These are phyloP conservation scores for Cardiospermum halicacabum DNA, from an alignment of 345 rosid species.

Conservation along the genomic window DNA sequence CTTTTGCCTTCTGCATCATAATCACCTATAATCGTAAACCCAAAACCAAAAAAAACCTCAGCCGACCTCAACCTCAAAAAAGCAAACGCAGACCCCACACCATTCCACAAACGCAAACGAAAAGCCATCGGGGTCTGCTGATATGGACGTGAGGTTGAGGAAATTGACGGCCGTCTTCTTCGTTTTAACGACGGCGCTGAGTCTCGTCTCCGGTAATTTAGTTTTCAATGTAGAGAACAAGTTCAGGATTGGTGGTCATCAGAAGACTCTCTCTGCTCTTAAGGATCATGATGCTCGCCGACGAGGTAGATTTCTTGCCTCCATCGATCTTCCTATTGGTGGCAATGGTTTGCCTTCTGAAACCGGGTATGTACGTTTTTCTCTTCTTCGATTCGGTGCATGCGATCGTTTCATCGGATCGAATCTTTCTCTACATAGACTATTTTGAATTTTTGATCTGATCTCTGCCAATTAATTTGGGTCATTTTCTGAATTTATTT, in stretches of 20 bases:
- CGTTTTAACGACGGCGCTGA: conserved; percentile 19
- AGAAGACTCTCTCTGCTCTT: conserved; percentile 38
- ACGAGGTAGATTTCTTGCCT: conserved; percentile 57
- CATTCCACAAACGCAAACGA: too few species aligned
- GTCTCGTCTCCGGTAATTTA: conserved; percentile 29
- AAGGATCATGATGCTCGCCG: conserved; percentile 69
- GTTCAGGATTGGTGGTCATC: conserved; percentile 36
- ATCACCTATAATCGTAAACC: too few species aligned
- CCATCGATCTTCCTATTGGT: conserved; percentile 62
- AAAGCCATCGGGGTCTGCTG: not conserved
- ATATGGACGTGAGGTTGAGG: not conserved
- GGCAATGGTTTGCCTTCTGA: conserved; percentile 70
- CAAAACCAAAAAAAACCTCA: not conserved
- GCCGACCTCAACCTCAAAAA: too few species aligned
- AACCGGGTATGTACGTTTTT: conserved; percentile 49
- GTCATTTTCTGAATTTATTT: not conserved
- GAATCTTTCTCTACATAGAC: too few species aligned
- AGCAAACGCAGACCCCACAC: too few species aligned
- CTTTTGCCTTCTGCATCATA: too few species aligned
- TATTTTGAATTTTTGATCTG: not conserved
- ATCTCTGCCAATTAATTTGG: not conserved
- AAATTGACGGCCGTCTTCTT: conserved; percentile 23
- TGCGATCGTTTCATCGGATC: not conserved
- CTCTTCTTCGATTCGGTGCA: not conserved
- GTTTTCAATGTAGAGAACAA: conserved; percentile 63